These are phyloP conservation scores for Teunomyces barrocoloradensis DNA, from an alignment of 805 yeast species.

Conservation along the genomic window DNA sequence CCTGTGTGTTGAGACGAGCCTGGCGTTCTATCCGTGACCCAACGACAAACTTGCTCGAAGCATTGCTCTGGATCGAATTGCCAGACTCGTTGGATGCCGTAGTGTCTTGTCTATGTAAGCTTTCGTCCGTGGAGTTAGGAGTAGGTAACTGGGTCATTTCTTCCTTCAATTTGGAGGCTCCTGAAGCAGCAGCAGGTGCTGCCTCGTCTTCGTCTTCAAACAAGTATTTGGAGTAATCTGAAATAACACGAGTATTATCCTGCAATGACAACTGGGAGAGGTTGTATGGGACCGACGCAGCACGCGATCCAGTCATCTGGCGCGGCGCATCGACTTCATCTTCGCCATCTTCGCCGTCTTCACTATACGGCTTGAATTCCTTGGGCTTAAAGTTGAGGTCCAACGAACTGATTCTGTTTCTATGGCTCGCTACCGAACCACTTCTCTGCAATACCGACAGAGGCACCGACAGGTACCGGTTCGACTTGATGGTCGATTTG, in stretches of 20 bases:
- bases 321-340: slow-evolving; percentile 1
- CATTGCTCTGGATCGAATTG: slow-evolving; percentile 33
- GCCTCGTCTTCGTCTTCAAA: slow-evolving; percentile 12
- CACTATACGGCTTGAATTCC: slow-evolving; percentile 5
- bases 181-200: background rate
- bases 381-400: slow-evolving; percentile 19
- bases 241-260: slow-evolving; percentile 20
- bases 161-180: slow-evolving; percentile 3
- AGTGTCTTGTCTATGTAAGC: slow-evolving; percentile 10
- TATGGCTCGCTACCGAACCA: background rate
- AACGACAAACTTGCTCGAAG: slow-evolving; percentile 20
- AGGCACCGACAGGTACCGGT: slow-evolving; percentile 38
- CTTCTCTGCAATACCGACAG: slow-evolving; percentile 11
- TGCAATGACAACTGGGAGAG: slow-evolving; percentile 14
- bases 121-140: slow-evolving; percentile 12
- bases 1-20: background rate
- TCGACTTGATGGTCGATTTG: slow-evolving; percentile 30
- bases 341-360: slow-evolving; percentile 9
- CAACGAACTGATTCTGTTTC: slow-evolving; percentile 17
- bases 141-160: slow-evolving; percentile 13
- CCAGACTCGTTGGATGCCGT: slow-evolving; percentile 16
- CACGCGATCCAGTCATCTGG: background rate
- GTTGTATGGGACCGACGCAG: slow-evolving; percentile 13
- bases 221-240: slow-evolving; percentile 25
- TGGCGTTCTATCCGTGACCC: background rate